A percentile compares a stretch with the other conserved stretches of the same genome.
phyloP scores from a whole-genome alignment of 768 basidiomycete genomes.

The Amanita muscaria region DNA sequence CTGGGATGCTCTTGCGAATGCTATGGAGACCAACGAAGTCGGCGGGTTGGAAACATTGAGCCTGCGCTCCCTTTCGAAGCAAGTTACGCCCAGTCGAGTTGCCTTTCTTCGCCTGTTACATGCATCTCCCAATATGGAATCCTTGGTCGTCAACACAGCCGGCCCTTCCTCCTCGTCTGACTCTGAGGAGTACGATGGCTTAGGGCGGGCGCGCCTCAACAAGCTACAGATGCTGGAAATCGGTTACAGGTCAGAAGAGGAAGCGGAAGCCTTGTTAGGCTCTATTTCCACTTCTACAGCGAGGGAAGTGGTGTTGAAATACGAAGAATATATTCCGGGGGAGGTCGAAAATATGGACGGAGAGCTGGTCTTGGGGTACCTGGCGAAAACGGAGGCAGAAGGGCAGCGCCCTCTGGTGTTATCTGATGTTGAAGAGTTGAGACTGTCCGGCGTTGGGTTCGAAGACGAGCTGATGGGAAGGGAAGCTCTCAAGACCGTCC shows the following conservation, averaged over 20 bases:
- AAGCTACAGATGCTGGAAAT: not conserved
- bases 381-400: not conserved
- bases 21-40: not conserved
- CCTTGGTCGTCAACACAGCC: constrained; percentile 40
- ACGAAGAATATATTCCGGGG: constrained; percentile 35
- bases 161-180: constrained; percentile 21
- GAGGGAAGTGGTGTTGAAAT: constrained; percentile 11
- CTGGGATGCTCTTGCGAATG: constrained; percentile 26
- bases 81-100: constrained; percentile 42
- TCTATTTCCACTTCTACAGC: not conserved
- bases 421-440: not conserved
- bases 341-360: constrained; percentile 33
- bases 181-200: not conserved
- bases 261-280: not conserved
- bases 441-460: not conserved
- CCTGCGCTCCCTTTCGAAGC: constrained; percentile 42
- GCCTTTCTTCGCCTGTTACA: constrained; percentile 37
- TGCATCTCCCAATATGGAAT: constrained; percentile 30
- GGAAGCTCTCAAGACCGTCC: not conserved
- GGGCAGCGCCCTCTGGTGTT: not conserved
- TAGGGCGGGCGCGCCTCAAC: not conserved
- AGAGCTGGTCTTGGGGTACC: constrained; percentile 18
- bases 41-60: constrained; percentile 27
- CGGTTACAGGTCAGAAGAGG: constrained; percentile 1
- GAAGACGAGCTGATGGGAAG: not conserved